These are phyloP conservation scores for Striga hermonthica DNA, from an alignment of 305 asterid species.

Conservation along the genomic window DNA sequence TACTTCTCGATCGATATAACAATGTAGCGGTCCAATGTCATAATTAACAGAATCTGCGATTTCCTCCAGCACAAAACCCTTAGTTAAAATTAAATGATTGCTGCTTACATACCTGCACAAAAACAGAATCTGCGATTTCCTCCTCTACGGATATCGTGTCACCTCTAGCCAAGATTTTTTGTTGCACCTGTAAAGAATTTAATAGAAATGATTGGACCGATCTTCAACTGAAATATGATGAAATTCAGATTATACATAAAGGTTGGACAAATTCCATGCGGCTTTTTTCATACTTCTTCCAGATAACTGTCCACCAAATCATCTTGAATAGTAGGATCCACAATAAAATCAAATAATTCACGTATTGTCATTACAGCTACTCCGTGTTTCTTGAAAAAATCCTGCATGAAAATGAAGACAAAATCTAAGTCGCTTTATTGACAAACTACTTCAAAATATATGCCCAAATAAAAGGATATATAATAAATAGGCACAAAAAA, in stretches of 20 bases:
- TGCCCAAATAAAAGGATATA: neutral
- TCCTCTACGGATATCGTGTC: slow-evolving; percentile 73
- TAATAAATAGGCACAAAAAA: slow-evolving; percentile 5
- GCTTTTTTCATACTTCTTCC: slow-evolving; percentile 56
- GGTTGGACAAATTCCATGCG: slow-evolving; percentile 5
- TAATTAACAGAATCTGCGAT: too few relatives aligned
- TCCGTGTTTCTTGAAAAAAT: slow-evolving; percentile 81
- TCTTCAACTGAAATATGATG: slow-evolving; percentile 14
- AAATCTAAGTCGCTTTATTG: neutral
- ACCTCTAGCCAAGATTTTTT: slow-evolving; percentile 75
- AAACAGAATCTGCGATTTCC: slow-evolving; percentile 86
- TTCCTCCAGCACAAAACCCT: too few relatives aligned
- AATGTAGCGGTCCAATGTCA: too few relatives aligned
- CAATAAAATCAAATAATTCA: slow-evolving; percentile 86
- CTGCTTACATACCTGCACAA: slow-evolving; percentile 57
- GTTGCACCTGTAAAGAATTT: slow-evolving; percentile 50
- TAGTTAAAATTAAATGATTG: too few relatives aligned
- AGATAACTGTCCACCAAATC: slow-evolving; percentile 79
- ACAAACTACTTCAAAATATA: too few relatives aligned
- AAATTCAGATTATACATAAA: slow-evolving; percentile 7
- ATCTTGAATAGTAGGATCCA: slow-evolving; percentile 75
- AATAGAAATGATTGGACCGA: slow-evolving; percentile 17
- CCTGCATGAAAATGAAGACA: slow-evolving; percentile 43
- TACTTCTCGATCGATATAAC: too few relatives aligned
- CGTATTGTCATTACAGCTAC: slow-evolving; percentile 89